phyloP scores from a whole-genome alignment of 1,139 yeast species.

The Arxiozyma bovina region DNA sequence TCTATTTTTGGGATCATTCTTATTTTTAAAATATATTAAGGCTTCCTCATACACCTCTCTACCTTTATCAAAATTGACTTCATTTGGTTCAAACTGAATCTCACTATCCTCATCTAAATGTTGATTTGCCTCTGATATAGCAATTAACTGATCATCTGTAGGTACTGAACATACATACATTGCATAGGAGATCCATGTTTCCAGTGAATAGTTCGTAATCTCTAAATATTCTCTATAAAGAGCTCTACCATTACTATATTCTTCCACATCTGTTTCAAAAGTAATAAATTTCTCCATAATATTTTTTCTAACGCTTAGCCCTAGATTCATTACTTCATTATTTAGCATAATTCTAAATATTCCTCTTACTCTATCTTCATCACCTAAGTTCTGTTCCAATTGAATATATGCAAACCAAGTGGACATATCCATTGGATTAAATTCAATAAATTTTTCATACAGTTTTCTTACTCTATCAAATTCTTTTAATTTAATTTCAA shows the following conservation, averaged over 20 bases:
- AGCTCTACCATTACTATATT: slow-evolving; percentile 49
- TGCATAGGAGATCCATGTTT: slow-evolving; percentile 61
- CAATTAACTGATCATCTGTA: slow-evolving; percentile 40
- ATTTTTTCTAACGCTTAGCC: slow-evolving; percentile 7
- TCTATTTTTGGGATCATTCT: slow-evolving; percentile 39
- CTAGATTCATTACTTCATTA: slow-evolving; percentile 11
- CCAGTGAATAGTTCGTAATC: slow-evolving; percentile 32
- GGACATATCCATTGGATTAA: slow-evolving; percentile 36
- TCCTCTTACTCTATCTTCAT: slow-evolving; percentile 55
- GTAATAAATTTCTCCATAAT: slow-evolving; percentile 38
- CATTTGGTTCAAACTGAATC: slow-evolving; percentile 42
- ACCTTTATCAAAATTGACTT: slow-evolving; percentile 43
- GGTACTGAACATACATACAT: slow-evolving; percentile 66
- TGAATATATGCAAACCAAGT: slow-evolving; percentile 56
- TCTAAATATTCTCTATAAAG: slow-evolving; percentile 41
- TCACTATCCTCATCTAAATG: slow-evolving; percentile 40
- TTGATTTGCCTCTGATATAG: slow-evolving; percentile 29
- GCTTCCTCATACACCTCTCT: slow-evolving; percentile 54
- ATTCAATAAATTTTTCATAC: slow-evolving; percentile 59
- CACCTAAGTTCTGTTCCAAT: slow-evolving; percentile 64
- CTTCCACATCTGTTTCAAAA: slow-evolving; percentile 50
- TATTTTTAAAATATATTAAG: slow-evolving; percentile 36
- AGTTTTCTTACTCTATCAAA: slow-evolving; percentile 71
- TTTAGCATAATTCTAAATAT: slow-evolving; percentile 47
- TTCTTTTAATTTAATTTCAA: slow-evolving; percentile 49